phyloP scores from a whole-genome alignment of 2,329 filamentous ascomycete genomes.

The Colletotrichum acutatum region DNA sequence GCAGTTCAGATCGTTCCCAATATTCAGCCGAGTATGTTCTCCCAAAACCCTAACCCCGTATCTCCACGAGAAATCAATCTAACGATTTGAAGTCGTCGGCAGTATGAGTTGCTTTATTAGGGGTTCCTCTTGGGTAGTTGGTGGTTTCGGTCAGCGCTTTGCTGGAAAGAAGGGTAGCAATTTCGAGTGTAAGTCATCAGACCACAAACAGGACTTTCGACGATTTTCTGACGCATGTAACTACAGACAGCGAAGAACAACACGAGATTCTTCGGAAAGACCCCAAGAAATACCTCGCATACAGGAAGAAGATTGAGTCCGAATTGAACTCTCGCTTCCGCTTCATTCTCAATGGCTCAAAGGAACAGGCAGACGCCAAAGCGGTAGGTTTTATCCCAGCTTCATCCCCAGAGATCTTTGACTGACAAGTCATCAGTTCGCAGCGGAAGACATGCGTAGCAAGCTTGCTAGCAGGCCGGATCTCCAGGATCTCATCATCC shows the following conservation, averaged over 20 bases:
- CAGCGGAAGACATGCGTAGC: conserved; percentile 50
- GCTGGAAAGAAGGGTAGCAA: conserved; percentile 58
- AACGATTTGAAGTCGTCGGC: background rate
- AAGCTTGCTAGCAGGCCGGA: conserved; percentile 53
- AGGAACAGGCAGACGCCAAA: conserved; percentile 53
- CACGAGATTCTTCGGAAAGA: conserved; percentile 60
- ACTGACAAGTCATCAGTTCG: conserved; percentile 3
- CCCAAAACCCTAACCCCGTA: background rate
- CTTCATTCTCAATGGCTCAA: conserved; percentile 61
- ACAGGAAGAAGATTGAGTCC: conserved; percentile 59
- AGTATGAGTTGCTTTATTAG: conserved; percentile 43
- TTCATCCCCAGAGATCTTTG: background rate
- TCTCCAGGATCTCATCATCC: conserved; percentile 56
- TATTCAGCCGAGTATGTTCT: conserved; percentile 36
- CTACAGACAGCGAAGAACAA: conserved; percentile 51
- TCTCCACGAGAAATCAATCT: background rate
- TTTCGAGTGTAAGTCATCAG: conserved; percentile 50
- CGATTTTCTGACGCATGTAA: background rate
- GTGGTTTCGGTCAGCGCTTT: conserved; percentile 58
- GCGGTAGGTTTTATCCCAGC: background rate
- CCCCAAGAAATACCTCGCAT: conserved; percentile 62
- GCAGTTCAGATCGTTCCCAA: conserved; percentile 47
- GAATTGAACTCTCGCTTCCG: conserved; percentile 64
- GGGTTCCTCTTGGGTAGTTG: conserved; percentile 58
- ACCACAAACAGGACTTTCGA: background rate